Percentiles rank a stretch among this genome's conserved stretches.
Evolutionary conservation across 148 eudicot species (phyloP).

Genomic region (Rhododendron molle): DNA sequence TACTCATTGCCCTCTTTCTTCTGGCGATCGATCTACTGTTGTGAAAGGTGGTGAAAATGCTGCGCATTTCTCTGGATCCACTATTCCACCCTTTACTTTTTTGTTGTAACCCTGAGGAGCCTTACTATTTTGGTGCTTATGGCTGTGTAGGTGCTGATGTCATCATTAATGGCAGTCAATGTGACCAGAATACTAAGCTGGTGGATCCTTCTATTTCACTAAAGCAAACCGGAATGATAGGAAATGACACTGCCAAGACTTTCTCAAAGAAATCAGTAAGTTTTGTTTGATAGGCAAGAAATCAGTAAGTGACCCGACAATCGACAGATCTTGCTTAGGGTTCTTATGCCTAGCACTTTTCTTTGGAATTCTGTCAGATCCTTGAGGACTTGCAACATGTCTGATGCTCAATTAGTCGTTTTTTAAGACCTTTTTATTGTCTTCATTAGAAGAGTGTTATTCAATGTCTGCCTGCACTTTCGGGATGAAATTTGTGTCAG

Average conservation of each 20-base stretch:
- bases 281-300: constrained; percentile 4
- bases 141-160: constrained; percentile 31
- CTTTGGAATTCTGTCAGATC: background rate
- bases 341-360: constrained; percentile 8
- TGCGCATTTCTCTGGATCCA: background rate
- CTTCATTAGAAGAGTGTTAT: background rate
- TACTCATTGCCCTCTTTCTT: constrained; percentile 9
- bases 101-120: background rate
- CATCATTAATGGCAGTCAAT: constrained; percentile 24
- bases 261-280: constrained; percentile 33
- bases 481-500: background rate
- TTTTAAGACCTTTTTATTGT: background rate
- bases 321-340: background rate
- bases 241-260: constrained; percentile 11
- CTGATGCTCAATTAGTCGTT: background rate
- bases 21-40: constrained; percentile 13
- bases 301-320: constrained; percentile 28
- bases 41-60: constrained; percentile 21
- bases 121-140: background rate
- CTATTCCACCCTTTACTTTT: background rate
- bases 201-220: constrained; percentile 23
- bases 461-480: background rate
- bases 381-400: background rate
- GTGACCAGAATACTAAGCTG: constrained; percentile 26
- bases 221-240: constrained; percentile 16